A percentile compares a stretch with the other conserved stretches of the same genome.
phyloP scores from a whole-genome alignment of 2,329 filamentous ascomycete species.

The Fusarium nurragi region DNA sequence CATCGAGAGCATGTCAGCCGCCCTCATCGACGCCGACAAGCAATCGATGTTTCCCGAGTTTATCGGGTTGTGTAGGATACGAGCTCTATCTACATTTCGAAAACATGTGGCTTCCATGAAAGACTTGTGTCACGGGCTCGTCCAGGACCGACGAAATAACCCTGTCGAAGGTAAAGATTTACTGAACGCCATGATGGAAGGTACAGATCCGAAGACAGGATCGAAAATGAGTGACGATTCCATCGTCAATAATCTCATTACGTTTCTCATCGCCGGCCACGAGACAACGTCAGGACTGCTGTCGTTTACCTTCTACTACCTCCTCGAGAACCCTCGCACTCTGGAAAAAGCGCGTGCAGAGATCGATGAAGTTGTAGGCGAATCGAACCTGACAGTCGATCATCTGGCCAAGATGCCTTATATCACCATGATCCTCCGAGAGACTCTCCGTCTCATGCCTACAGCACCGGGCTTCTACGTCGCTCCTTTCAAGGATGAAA shows the following conservation, averaged over 20 bases:
- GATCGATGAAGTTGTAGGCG: neutral
- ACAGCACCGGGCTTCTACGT: neutral
- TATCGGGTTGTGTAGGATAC: neutral
- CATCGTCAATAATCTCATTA: slow-evolving; percentile 4
- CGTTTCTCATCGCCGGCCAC: neutral
- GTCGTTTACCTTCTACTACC: slow-evolving; percentile 10
- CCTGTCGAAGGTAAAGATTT: neutral
- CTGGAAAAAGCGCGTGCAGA: neutral
- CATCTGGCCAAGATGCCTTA: slow-evolving; percentile 7
- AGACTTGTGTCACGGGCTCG: accelerated
- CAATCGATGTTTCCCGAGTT: slow-evolving; percentile 1
- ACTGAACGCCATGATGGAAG: neutral
- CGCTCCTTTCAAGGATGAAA: neutral
- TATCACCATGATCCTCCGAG: slow-evolving; percentile 11
- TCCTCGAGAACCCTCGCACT: neutral
- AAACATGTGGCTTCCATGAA: neutral
- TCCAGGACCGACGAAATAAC: neutral
- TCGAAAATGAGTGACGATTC: neutral
- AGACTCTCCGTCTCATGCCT: slow-evolving; percentile 13
- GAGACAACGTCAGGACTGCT: neutral
- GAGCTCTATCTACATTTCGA: neutral
- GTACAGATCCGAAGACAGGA: slow-evolving; percentile 3
- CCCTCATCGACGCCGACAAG: neutral
- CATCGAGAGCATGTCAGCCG: neutral
- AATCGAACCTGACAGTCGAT: neutral